These are phyloP conservation scores for Coemansia sp. DNA, from an alignment of 192 early-diverging fungal genomes.

Conservation along the genomic window DNA sequence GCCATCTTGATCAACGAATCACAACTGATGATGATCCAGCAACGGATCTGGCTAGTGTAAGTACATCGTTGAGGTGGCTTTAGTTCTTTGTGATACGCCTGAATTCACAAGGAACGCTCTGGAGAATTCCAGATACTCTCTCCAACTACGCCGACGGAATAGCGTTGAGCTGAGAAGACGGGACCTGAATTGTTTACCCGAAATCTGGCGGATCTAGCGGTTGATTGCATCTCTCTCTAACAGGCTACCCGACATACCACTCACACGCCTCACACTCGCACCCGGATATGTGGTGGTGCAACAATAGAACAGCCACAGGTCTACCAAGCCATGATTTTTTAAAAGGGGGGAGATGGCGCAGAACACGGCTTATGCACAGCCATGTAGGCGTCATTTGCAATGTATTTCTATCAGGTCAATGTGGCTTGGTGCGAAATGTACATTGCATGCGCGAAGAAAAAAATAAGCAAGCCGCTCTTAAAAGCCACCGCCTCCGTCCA, in stretches of 20 bases:
- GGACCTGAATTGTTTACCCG: slow-evolving; percentile 1
- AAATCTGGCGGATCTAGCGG: not conserved
- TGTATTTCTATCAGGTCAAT: not conserved
- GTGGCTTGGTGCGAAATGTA: slow-evolving; percentile 5
- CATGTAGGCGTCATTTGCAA: slow-evolving; percentile 13
- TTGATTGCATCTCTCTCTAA: not conserved
- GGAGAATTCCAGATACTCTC: not conserved
- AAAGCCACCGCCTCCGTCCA: slow-evolving; percentile 2
- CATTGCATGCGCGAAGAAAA: not conserved
- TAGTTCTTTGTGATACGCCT: not conserved
- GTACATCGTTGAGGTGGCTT: not conserved
- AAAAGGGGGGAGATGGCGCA: not conserved
- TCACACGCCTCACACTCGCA: not conserved
- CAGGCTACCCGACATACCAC: slow-evolving; percentile 6
- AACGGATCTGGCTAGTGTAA: not conserved
- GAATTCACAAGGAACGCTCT: not conserved
- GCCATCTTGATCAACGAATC: not conserved
- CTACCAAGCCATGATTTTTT: not conserved
- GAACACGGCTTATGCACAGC: slow-evolving; percentile 3
- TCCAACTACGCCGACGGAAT: not conserved
- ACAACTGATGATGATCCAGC: not conserved
- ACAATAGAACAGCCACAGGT: slow-evolving; percentile 4
- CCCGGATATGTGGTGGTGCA: not conserved
- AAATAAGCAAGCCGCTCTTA: slow-evolving; percentile 1
- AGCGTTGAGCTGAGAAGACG: not conserved